These are phyloP conservation scores for Alternaria gaisen DNA, from an alignment of 2,329 filamentous ascomycete species.

Conservation along the genomic window DNA sequence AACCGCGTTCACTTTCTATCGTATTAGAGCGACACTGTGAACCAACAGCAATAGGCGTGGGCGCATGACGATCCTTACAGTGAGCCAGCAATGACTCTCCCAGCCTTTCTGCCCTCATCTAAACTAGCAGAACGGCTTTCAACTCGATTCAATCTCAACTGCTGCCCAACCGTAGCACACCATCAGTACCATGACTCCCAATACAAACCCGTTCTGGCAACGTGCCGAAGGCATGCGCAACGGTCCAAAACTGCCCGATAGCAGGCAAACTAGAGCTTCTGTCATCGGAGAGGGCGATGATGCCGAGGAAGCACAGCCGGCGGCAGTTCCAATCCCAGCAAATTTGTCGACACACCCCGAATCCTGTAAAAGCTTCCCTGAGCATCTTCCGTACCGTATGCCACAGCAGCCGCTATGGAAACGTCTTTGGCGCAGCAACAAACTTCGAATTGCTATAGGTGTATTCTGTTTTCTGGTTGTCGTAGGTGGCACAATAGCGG, in stretches of 20 bases:
- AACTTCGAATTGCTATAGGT: background rate
- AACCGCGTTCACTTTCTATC: background rate
- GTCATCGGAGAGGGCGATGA: fast-evolving
- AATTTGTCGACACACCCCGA: background rate
- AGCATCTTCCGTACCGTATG: background rate
- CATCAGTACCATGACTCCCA: background rate
- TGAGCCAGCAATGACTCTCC: fast-evolving
- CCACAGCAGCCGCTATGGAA: background rate
- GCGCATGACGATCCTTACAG: no score
- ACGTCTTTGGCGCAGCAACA: background rate
- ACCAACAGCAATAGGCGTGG: background rate
- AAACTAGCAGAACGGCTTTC: background rate
- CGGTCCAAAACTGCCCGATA: background rate
- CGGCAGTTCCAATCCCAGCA: background rate
- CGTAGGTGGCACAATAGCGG: background rate
- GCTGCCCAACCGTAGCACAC: background rate
- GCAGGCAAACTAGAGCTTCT: background rate
- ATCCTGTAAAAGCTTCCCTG: background rate
- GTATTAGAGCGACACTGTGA: background rate
- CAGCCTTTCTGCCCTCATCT: no score
- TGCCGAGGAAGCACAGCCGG: background rate
- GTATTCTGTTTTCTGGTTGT: background rate
- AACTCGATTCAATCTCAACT: background rate
- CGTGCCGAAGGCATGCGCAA: background rate
- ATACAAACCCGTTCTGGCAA: background rate